A percentile compares a stretch with the other conserved stretches of the same genome.
Evolutionary conservation across 2,329 filamentous ascomycete species (phyloP).

Genomic region (Claviceps fusiformis): DNA sequence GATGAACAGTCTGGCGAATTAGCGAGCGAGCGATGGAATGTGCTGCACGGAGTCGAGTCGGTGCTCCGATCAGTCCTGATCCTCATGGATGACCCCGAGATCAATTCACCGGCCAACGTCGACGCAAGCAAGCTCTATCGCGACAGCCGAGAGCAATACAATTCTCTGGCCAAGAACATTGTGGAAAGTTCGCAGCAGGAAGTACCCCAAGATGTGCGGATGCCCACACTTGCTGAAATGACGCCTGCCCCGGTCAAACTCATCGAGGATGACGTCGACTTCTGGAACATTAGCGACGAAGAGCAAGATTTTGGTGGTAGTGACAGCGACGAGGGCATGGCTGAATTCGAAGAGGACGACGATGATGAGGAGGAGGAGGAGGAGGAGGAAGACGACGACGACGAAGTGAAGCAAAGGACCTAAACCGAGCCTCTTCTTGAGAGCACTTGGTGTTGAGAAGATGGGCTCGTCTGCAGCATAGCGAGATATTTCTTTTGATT

Average conservation of each 20-base stretch:
- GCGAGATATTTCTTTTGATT: slow-evolving; percentile 2
- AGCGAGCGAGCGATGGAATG: slow-evolving; percentile 87
- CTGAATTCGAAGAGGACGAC: slow-evolving; percentile 45
- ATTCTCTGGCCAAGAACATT: slow-evolving; percentile 52
- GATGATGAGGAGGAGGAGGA: slow-evolving; percentile 23
- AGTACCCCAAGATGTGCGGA: slow-evolving; percentile 64
- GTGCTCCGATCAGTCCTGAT: slow-evolving; percentile 87
- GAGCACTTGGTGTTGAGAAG: neutral
- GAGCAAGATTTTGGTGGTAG: slow-evolving; percentile 69
- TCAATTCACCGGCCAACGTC: slow-evolving; percentile 86
- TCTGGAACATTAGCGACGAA: slow-evolving; percentile 66
- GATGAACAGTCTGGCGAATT: slow-evolving; percentile 84
- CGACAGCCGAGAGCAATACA: slow-evolving; percentile 57
- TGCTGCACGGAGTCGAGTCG: slow-evolving; percentile 85
- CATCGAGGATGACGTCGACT: slow-evolving; percentile 60
- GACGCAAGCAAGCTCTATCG: slow-evolving; percentile 81
- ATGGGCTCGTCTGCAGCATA: slow-evolving; percentile 3
- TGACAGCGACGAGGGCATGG: slow-evolving; percentile 51
- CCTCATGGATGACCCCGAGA: slow-evolving; percentile 85
- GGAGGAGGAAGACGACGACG: slow-evolving; percentile 1
- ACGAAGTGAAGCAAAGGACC: neutral
- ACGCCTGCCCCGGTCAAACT: slow-evolving; percentile 45
- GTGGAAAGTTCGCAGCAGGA: slow-evolving; percentile 64
- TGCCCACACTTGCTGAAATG: slow-evolving; percentile 62
- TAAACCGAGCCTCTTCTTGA: neutral